Conservation (phyloP, 441 rosid species). For the Theobroma grandiflorum region DNA sequence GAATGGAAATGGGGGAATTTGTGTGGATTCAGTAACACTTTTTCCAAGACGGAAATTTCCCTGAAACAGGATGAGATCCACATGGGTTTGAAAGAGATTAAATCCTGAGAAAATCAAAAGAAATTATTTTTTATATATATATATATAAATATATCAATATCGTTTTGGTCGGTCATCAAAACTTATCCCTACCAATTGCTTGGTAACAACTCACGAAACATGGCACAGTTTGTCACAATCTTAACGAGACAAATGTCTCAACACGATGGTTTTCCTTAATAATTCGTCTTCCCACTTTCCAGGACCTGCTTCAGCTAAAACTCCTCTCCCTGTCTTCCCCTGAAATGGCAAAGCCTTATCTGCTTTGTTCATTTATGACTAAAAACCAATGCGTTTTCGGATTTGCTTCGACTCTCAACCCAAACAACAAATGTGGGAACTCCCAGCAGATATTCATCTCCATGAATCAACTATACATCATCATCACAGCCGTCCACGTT, state of each 20-base stretch:
- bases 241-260: neutral
- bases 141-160: no score
- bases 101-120: neutral
- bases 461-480: no score
- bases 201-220: neutral
- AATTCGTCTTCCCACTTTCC: neutral
- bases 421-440: neutral
- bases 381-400: neutral
- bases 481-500: no score
- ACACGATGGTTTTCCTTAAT: no score
- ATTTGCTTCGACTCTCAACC: neutral
- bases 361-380: neutral
- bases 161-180: neutral
- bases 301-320: neutral
- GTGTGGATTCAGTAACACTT: neutral
- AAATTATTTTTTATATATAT: no score
- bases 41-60: neutral
- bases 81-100: conserved; percentile 2
- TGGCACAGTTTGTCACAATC: no score
- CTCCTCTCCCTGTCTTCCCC: neutral
- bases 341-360: neutral
- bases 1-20: neutral
- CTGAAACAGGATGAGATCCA: neutral
- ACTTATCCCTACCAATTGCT: neutral
- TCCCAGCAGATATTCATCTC: no score